Conservation (phyloP, 2,329 filamentous ascomycete species). For the Penicillium corylophilum region DNA sequence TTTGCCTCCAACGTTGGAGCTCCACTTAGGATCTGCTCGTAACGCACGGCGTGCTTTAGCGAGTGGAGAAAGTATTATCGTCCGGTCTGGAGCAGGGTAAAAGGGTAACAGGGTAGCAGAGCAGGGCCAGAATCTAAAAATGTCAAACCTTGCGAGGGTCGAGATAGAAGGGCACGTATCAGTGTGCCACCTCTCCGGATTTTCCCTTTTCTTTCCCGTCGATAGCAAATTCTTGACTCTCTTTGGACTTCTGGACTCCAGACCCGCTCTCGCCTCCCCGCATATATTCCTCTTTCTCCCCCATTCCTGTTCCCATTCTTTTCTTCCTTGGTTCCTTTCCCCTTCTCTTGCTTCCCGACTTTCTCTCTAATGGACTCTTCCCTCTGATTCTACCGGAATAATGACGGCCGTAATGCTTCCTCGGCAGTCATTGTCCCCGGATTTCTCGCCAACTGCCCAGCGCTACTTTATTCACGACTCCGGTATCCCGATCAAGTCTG, state of each 20-base stretch:
- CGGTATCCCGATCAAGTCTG: constrained; percentile 22
- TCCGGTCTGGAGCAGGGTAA: constrained; percentile 1
- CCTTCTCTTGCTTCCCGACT: not conserved
- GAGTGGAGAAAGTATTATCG: constrained; percentile 1
- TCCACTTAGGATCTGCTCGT: constrained; percentile 7
- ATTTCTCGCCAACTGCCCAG: constrained; percentile 31
- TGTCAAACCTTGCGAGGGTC: not conserved
- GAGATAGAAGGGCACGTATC: not conserved
- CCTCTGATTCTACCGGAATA: constrained; percentile 2
- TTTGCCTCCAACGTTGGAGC: not conserved
- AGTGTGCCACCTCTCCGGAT: not conserved
- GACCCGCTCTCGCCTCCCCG: not conserved
- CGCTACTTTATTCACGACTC: constrained; percentile 32
- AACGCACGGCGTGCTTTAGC: not conserved
- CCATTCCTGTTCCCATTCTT: not conserved
- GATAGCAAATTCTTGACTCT: not conserved
- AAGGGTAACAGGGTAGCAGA: too few relatives aligned
- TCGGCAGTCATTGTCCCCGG: constrained; percentile 31
- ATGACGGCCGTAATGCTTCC: constrained; percentile 40
- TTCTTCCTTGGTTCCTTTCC: too few relatives aligned
- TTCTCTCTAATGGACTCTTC: not conserved
- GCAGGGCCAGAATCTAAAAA: not conserved
- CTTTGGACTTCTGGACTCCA: not conserved
- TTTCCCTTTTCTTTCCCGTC: not conserved
- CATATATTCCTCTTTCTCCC: not conserved